Conservation (phyloP, 2,329 filamentous ascomycete genomes). For the Alternaria infectoria region DNA sequence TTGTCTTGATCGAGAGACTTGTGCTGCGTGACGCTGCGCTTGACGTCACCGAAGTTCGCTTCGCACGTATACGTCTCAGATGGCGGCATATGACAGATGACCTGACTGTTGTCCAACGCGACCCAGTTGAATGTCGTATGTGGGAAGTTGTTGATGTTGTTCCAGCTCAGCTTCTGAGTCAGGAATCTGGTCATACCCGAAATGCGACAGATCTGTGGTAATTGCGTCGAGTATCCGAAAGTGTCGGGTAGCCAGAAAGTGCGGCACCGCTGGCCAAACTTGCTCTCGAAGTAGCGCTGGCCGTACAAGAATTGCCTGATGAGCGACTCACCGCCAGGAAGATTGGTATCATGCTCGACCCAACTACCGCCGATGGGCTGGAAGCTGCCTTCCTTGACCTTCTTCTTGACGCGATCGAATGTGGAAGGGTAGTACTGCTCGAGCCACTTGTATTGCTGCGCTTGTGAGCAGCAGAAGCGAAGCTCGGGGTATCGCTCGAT, state of each 20-base stretch:
- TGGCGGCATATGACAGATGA: slow-evolving; percentile 97
- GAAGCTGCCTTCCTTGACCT: slow-evolving; percentile 89
- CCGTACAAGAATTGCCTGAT: slow-evolving; percentile 95
- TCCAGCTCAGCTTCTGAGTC: slow-evolving; percentile 99
- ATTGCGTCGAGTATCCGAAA: slow-evolving; percentile 94
- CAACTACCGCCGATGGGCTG: slow-evolving; percentile 96
- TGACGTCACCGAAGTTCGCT: slow-evolving; percentile 93
- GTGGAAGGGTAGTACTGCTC: slow-evolving; percentile 86
- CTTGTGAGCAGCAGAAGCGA: slow-evolving; percentile 89
- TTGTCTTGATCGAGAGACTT: slow-evolving; percentile 95
- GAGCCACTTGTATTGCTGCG: slow-evolving; percentile 98
- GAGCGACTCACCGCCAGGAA: slow-evolving; percentile 93
- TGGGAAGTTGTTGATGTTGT: slow-evolving; percentile 99
- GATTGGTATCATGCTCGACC: slow-evolving; percentile 98
- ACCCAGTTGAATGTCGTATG: slow-evolving; percentile 99
- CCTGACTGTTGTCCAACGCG: slow-evolving; percentile 90
- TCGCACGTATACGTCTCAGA: slow-evolving; percentile 94
- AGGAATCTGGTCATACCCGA: slow-evolving; percentile 98
- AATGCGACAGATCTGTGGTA: slow-evolving; percentile 90
- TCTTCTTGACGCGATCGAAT: slow-evolving; percentile 87
- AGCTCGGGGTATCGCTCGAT: slow-evolving; percentile 96
- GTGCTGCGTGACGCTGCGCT: slow-evolving; percentile 86
- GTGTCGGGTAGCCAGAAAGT: slow-evolving; percentile 99
- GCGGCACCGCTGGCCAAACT: slow-evolving; percentile 84
- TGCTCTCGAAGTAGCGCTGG: slow-evolving; percentile 91